Evolutionary conservation across 441 rosid species (phyloP).

Genomic region (Adansonia grandidieri): DNA sequence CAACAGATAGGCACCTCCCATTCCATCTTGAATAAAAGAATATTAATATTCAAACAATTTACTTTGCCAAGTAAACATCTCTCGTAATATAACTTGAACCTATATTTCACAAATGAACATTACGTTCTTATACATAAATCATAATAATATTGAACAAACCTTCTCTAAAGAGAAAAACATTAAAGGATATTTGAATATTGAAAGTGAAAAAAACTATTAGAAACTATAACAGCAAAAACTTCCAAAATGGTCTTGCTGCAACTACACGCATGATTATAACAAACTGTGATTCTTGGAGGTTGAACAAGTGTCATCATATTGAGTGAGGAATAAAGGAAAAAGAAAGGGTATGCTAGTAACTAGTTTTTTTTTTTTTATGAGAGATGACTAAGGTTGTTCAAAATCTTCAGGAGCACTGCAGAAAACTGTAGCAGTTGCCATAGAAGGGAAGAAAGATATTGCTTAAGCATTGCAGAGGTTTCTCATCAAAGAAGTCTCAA

Average conservation of each 20-base stretch:
- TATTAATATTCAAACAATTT: neutral
- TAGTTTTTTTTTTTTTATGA: neutral
- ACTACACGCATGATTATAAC: neutral
- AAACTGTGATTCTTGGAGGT: neutral
- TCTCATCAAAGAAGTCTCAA: neutral
- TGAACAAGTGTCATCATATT: neutral
- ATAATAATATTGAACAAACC: neutral
- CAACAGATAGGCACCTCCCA: slow-evolving; percentile 2
- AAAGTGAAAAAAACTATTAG: neutral
- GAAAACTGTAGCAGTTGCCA: neutral
- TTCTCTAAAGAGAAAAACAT: neutral
- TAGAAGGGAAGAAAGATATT: neutral
- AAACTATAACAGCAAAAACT: neutral
- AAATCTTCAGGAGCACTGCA: neutral
- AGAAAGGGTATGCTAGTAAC: neutral
- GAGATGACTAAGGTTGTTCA: neutral
- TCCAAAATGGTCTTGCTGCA: neutral
- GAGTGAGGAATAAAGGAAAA: neutral
- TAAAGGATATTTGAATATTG: neutral
- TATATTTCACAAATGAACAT: neutral
- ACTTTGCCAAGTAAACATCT: neutral
- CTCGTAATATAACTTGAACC: neutral
- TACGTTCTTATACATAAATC: neutral
- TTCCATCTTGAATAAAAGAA: neutral
- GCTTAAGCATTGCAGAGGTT: neutral